Conservation (phyloP, 352 stramenopile species). For the Chrysophaeum taylorii region DNA sequence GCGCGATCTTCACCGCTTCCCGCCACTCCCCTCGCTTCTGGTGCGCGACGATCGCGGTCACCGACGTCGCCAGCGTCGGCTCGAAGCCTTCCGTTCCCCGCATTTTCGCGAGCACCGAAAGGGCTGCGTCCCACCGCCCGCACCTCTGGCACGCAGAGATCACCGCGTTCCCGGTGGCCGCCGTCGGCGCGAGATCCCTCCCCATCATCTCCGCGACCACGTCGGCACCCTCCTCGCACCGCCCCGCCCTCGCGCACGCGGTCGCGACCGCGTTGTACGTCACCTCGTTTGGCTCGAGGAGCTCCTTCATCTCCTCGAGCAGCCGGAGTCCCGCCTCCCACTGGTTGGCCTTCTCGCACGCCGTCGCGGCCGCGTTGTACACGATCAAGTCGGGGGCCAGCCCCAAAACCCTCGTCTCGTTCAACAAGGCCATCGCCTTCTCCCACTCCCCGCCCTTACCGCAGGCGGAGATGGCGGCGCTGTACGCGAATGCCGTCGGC, state of each 20-base stretch:
- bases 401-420: too few relatives aligned
- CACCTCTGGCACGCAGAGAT: slow-evolving; percentile 32
- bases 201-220: slow-evolving; percentile 38
- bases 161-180: slow-evolving; percentile 43
- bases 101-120: slow-evolving; percentile 41
- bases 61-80: slow-evolving; percentile 49
- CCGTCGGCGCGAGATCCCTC: slow-evolving; percentile 30
- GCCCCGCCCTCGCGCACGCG: slow-evolving; percentile 29
- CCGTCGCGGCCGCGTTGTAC: too few relatives aligned
- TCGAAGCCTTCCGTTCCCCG: slow-evolving; percentile 35
- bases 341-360: slow-evolving; percentile 25
- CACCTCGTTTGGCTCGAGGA: slow-evolving; percentile 19
- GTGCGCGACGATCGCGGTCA: slow-evolving; percentile 45
- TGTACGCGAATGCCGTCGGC: slow-evolving; percentile 45
- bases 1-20: slow-evolving; percentile 7
- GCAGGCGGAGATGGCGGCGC: slow-evolving; percentile 44
- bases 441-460: slow-evolving; percentile 44
- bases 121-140: slow-evolving; percentile 37
- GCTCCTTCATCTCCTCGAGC: slow-evolving; percentile 37
- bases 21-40: too few relatives aligned
- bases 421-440: slow-evolving; percentile 41
- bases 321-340: slow-evolving; percentile 36
- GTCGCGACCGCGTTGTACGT: slow-evolving; percentile 40
- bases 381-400: too few relatives aligned
- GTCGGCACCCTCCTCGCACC: slow-evolving; percentile 33